Base-by-base conservation (phyloP, 305 asterid species). In the Solanum chacoense region DNA sequence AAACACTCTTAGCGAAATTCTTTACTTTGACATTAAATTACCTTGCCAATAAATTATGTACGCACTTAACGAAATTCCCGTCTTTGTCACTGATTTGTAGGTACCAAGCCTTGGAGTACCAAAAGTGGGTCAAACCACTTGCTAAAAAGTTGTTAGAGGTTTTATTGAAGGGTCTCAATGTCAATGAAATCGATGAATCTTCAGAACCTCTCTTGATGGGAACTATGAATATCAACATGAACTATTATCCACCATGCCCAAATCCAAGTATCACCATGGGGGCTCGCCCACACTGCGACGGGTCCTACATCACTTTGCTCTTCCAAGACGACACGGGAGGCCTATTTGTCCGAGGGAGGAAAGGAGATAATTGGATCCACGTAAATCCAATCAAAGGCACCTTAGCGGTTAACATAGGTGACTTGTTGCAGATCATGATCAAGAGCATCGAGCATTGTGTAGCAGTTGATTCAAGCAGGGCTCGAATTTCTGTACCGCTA, bases 161-260 rank as follows among this genome's bases (percentile, higher is more conserved):
- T 24, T 29, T 87, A 75, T 8, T 77, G 36, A 77, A 38, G 8
- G 76, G 86, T 8, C 50, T 55, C 11, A 59, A 77, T 32, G 59
- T 87, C 20, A 87, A 42, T 14, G 75, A 76, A 16, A 45, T 87
- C 2, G 78, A 87, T 77, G 36, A 34, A 34, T 20, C 67, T 24
- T n/a, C 40, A 3, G 86, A 87, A 36, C 84, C 78, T 35, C 45
- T 76, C 3, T 76, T 87, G 75, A 77, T 87, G 89, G 89, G 89
- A 28, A 40, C 85, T 28, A 77, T 45, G 59, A 42, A 73, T 63
- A 36, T 87, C 76, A 76, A 8, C 86, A 42, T 87, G 7, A 87
- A 87, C 55, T 87, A 87, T 75, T 77, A 87, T 81, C 78, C 89
- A 35, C 72, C 59, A 2, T 87, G 86, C 14, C 86, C 86, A 31